A percentile compares a stretch with the other conserved stretches of the same genome.
These are phyloP conservation scores for Nasturtium officinale DNA, from an alignment of 345 rosid genomes.

Conservation along the genomic window DNA sequence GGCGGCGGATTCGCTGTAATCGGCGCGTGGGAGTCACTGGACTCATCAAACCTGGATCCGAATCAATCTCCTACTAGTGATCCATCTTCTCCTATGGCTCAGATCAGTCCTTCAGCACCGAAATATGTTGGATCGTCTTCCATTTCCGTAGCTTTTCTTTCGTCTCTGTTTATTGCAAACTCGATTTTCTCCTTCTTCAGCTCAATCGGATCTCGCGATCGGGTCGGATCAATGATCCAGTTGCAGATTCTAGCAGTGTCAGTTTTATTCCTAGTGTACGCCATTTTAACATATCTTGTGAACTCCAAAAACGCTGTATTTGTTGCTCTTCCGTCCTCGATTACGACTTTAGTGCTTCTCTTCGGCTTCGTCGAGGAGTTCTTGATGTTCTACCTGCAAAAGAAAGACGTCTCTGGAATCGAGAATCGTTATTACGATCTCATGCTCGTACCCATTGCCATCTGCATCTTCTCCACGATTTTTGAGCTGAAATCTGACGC, in stretches of 20 bases:
- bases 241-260: slow-evolving; percentile 66
- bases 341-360: slow-evolving; percentile 60
- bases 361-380: slow-evolving; percentile 88
- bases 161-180: slow-evolving; percentile 55
- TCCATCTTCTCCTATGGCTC: slow-evolving; percentile 46
- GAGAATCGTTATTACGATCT: slow-evolving; percentile 85
- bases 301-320: slow-evolving; percentile 35
- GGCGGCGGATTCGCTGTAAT: slow-evolving; percentile 68
- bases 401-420: slow-evolving; percentile 66
- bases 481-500: slow-evolving; percentile 50
- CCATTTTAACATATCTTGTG: slow-evolving; percentile 54
- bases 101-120: slow-evolving; percentile 28
- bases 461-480: slow-evolving; percentile 62
- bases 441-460: slow-evolving; percentile 72
- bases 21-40: slow-evolving; percentile 61
- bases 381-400: slow-evolving; percentile 70
- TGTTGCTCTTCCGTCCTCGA: slow-evolving; percentile 48
- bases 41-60: slow-evolving; percentile 40
- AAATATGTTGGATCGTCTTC: slow-evolving; percentile 26
- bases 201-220: slow-evolving; percentile 55
- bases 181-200: slow-evolving; percentile 59
- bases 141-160: slow-evolving; percentile 46
- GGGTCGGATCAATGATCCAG: slow-evolving; percentile 71
- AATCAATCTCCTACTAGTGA: slow-evolving; percentile 26
- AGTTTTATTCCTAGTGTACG: slow-evolving; percentile 60